Evolutionary conservation across 1,139 yeast genomes (phyloP), one percentile per base, ranked within the genome.

Genomic region (Yamadazyma siamensis): DNA sequence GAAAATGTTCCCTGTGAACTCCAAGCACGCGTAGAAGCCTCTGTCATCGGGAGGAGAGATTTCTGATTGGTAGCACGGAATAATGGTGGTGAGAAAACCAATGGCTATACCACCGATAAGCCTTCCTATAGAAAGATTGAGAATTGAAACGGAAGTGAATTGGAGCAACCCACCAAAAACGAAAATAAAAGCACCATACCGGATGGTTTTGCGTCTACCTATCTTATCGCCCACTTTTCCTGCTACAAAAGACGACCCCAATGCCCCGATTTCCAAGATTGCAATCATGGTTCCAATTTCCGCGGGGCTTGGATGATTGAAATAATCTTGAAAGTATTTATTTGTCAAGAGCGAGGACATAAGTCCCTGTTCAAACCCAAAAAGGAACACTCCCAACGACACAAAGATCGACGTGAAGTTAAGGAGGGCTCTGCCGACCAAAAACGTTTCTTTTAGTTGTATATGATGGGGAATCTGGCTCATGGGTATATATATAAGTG

Each of bases 51-150:
- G 88, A 11, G 95, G 95, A 23, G 94, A 80, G 37, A 89, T 86
- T 54, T 89, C 97, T 5, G 87, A 76, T 59, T 88, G 96, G 56
- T 87, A 89, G 29, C 91, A 86, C 0, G 97, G 96, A n/a, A 91
- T 94, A 32, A 88, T 86, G 5, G 95, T 86, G n/a, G 94, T 82
- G 34, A 89, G 67, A 49, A 86, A 71, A 9, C 96, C 97, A 27
- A 89, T 89, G 11, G 95, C 96, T 21, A 88, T 47, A 51, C 96
- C 96, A 26, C 89, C 76, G 25, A 88, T 70, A 27, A 87, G 70
- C 44, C 97, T 70, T 1, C 96, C 96, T 21, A 75, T 38, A 17
- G 85, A 77, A 55, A 88, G 65, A 26, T 62, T 50, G 31, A 58
- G 42, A 26, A 71, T 58, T 39, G 61, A 61, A 18, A 65, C 56